A percentile compares a stretch with the other conserved stretches of the same genome.
Conservation (phyloP, 2,329 filamentous ascomycete species). For the Trichoderma sp. region DNA sequence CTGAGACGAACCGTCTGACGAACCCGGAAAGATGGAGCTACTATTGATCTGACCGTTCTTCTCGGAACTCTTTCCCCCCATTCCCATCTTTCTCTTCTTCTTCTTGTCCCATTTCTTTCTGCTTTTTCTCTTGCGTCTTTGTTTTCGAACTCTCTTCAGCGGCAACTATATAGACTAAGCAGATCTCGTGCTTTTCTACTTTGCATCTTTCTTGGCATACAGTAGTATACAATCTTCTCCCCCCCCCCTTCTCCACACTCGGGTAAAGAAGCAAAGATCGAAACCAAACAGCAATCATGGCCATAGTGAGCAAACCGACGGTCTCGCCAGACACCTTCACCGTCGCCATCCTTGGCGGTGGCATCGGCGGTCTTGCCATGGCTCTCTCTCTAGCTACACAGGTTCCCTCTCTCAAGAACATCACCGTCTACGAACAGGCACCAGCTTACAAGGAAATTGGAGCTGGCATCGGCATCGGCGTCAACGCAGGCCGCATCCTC, state of each 20-base stretch:
- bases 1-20: neutral
- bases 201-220: neutral
- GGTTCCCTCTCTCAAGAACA: neutral
- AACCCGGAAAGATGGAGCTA: constrained; percentile 7
- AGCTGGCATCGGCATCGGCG: constrained; percentile 11
- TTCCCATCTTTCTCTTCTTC: neutral
- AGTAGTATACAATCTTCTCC: neutral
- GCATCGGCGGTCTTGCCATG: constrained; percentile 9
- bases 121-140: neutral
- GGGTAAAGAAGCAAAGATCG: neutral
- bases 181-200: constrained; percentile 1
- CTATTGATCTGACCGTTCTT: constrained; percentile 1
- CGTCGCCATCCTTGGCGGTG: constrained; percentile 12
- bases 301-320: neutral
- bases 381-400: neutral
- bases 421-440: constrained; percentile 13
- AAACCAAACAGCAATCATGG: neutral
- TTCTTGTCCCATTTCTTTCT: neutral
- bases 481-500: constrained; percentile 14
- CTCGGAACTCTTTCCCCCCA: constrained; percentile 11
- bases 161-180: constrained; percentile 11
- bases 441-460: constrained; percentile 12
- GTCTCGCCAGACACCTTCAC: constrained; percentile 5
- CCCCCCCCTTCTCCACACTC: neutral
- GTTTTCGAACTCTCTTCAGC: neutral